Percentiles rank a stretch among this genome's conserved stretches.
These are phyloP conservation scores for Didymosphaeria variabile DNA, from an alignment of 2,329 filamentous ascomycete genomes.

Conservation along the genomic window DNA sequence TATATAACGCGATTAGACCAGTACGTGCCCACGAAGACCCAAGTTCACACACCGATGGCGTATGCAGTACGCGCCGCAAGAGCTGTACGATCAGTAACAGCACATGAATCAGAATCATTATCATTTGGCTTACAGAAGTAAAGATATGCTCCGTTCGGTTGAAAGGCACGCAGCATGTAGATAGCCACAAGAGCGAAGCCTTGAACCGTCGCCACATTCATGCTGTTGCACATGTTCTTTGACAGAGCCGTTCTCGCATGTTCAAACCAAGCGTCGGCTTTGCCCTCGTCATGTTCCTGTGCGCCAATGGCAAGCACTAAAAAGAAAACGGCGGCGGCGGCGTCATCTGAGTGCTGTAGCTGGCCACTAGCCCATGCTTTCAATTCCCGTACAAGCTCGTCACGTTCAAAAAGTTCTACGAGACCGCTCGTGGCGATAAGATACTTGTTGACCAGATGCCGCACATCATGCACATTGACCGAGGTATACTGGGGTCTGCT, in stretches of 20 bases:
- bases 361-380: constrained; percentile 35
- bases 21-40: neutral
- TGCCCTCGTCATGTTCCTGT: constrained; percentile 53
- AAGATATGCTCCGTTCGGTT: constrained; percentile 63
- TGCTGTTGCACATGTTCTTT: constrained; percentile 58
- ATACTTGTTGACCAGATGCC: constrained; percentile 54
- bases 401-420: constrained; percentile 57
- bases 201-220: constrained; percentile 61
- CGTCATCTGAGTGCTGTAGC: constrained; percentile 46
- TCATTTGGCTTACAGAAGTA: constrained; percentile 57
- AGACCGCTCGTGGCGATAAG: constrained; percentile 58
- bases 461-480: constrained; percentile 51
- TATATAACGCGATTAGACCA: neutral
- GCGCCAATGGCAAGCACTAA: constrained; percentile 61
- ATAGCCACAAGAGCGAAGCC: constrained; percentile 62
- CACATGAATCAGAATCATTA: neutral
- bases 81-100: constrained; percentile 20
- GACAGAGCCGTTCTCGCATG: constrained; percentile 57
- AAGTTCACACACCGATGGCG: constrained; percentile 52
- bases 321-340: constrained; percentile 59
- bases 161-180: constrained; percentile 61
- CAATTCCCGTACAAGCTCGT: constrained; percentile 43
- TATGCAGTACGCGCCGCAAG: constrained; percentile 62
- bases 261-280: constrained; percentile 59
- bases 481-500: constrained; percentile 27